Base-by-base conservation (phyloP, 2,329 filamentous ascomycete species). In the Xylariales sp. region DNA sequence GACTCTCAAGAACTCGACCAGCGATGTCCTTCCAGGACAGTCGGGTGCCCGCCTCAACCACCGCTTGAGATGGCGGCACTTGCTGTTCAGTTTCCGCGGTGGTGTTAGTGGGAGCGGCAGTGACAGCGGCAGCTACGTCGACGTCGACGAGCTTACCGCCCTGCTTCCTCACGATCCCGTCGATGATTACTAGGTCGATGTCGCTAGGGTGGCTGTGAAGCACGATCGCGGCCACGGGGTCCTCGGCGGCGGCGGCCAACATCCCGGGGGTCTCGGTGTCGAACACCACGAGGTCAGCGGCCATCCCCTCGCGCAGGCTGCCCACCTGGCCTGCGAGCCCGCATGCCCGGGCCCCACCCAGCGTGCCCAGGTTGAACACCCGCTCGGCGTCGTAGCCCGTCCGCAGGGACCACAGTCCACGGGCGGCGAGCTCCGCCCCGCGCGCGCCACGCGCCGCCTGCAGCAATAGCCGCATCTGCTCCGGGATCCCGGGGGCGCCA, bases 211-310 rank as follows among this genome's bases (percentile, higher is more conserved):
- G 39, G 35, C 42, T 47, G 39, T 47, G 44, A 16, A 45, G 27
- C 20, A 44, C 44, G 24, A 47, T 34, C 8, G 44, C 44, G 7
- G 44, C 44, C 11, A 47, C 40, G 17, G 44, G 42, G 37, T 47
- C 37, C 32, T 42, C 44, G 5, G 29, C 34, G 16, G 44, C 44
- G 10, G 44, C 44, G 14, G 35, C 42, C 21, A 47, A 35, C 44
- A 47, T 44, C 6, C 24, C 17, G 6, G 44, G 42, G 12, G 35
- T 40, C 19, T 33, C 29, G 19, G 29, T 31, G 23, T 71, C 65
- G 34, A 72, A 73, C 1, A 76, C 55, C 3, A 71, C 56, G 0
- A 77, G 41, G 50, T 76, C 72, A 2, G 72, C 72, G 23, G 56
- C 52, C 42, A 66, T 66, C 1, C 70, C 69, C 11, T 62, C 63